phyloP scores from a whole-genome alignment of 176 grass and related monocot genomes.

The Oryza australiensis region DNA sequence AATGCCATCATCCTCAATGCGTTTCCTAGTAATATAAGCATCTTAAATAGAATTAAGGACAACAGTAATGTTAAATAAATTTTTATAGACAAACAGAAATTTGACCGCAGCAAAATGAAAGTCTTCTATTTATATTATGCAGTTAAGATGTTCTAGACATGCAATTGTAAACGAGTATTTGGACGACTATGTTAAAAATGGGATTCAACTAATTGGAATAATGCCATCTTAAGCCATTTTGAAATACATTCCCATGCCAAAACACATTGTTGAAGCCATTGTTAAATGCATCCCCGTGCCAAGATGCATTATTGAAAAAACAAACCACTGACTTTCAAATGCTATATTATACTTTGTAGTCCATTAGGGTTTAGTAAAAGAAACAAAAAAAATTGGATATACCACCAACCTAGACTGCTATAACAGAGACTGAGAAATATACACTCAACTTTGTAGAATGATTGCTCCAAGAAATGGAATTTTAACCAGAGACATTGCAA shows the following conservation, averaged over 20 bases:
- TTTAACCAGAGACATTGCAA: neutral
- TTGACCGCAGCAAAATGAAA: neutral
- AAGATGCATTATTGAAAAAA: constrained; percentile 15
- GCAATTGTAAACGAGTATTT: neutral
- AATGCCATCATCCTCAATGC: constrained; percentile 87
- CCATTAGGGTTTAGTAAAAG: neutral
- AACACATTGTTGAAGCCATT: too few relatives aligned
- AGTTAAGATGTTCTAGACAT: constrained; percentile 1
- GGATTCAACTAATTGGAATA: neutral
- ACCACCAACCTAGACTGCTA: constrained; percentile 18
- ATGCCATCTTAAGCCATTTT: neutral
- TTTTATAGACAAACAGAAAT: constrained; percentile 10
- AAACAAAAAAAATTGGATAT: neutral
- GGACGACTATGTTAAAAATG: neutral
- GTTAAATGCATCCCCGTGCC: neutral
- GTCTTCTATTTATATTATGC: neutral
- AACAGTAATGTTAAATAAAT: constrained; percentile 3
- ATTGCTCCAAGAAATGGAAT: neutral
- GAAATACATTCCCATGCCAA: neutral
- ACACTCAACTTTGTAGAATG: neutral
- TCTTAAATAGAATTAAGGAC: constrained; percentile 61
- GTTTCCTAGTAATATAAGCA: constrained; percentile 71
- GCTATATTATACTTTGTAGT: neutral
- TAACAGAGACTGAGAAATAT: neutral
- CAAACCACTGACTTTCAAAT: neutral